Evolutionary conservation across 2,329 filamentous ascomycete species (phyloP), one percentile per base, ranked within the genome.

Genomic region (Clonostachys sp.): DNA sequence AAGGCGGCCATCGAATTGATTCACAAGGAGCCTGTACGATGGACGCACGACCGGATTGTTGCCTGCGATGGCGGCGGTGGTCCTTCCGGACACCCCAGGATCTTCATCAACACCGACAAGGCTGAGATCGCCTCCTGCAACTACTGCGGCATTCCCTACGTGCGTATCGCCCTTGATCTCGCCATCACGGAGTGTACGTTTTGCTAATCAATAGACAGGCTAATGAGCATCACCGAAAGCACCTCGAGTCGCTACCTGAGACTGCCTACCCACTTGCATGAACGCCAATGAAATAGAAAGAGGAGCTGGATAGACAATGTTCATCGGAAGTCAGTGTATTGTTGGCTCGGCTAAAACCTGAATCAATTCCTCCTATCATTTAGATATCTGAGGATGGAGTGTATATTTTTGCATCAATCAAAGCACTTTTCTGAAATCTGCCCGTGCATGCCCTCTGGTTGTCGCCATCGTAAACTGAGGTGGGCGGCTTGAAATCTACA

Each of bases 31-130:
- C 92, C 91, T 17, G 94, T 99, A 35, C 81, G 83, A 67, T 99
- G 94, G 92, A 89, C 86, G 50, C 86, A 96, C 64, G 80, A 89
- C 53, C 81, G 84, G 51, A 70, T 88, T 44, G 92, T 95, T 45
- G 84, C 84, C 41, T 99, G 94, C 65, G 91, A 97, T 61, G 94
- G 94, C 49, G 94, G 92, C 50, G 91, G 91, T 56, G 94, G 92
- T 42, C 86, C 91, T 34, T 74, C 89, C 47, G 94, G 94, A 41
- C 94, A 99, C 68, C 94, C 94, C 44, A 82, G 83, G 62, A 87
- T 99, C 71, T 99, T 91, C 68, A 99, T 99, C 81, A 99, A 99
- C 73, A 86, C 88, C 56, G 94, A 99, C 72, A 97, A 96, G 78
- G 89, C 94, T 41, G 85, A 97, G 75, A 96, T 99, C 60, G 82